These are phyloP conservation scores for Fragilariopsis cylindrus DNA, from an alignment of 108 stramenopile species.

Conservation along the genomic window DNA sequence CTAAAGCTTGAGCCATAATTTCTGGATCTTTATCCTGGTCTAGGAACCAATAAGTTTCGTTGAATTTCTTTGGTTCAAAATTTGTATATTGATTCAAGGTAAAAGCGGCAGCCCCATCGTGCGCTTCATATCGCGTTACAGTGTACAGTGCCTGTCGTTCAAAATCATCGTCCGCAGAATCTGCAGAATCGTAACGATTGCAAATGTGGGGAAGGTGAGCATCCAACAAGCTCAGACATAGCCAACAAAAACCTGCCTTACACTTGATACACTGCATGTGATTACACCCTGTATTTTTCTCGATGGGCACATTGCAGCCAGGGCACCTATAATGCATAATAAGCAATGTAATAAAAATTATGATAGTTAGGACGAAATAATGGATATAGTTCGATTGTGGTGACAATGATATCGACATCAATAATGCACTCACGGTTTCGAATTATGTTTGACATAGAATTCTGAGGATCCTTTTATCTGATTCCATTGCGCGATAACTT, in stretches of 20 bases:
- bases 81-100: constrained; percentile 9
- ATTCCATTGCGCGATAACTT: constrained; percentile 24
- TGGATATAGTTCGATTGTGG: not conserved
- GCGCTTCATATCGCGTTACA: constrained; percentile 27
- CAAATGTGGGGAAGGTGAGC: constrained; percentile 23
- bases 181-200: constrained; percentile 24
- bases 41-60: constrained; percentile 15
- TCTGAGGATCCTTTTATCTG: constrained; percentile 16
- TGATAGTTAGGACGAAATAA: not conserved
- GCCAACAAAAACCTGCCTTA: constrained; percentile 35
- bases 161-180: constrained; percentile 11
- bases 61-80: constrained; percentile 12
- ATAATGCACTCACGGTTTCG: constrained; percentile 35
- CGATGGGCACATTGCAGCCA: constrained; percentile 46
- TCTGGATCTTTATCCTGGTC: not conserved
- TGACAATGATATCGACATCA: not conserved
- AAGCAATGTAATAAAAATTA: not conserved
- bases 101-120: constrained; percentile 22
- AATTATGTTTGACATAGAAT: constrained; percentile 44
- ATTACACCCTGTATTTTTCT: constrained; percentile 64
- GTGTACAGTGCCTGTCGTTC: constrained; percentile 29
- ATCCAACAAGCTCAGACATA: constrained; percentile 25
- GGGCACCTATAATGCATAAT: constrained; percentile 30
- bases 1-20: constrained; percentile 14
- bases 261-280: constrained; percentile 47